These are phyloP conservation scores for Batkoa obscura DNA, from an alignment of 371 early-diverging fungal species.

Conservation along the genomic window DNA sequence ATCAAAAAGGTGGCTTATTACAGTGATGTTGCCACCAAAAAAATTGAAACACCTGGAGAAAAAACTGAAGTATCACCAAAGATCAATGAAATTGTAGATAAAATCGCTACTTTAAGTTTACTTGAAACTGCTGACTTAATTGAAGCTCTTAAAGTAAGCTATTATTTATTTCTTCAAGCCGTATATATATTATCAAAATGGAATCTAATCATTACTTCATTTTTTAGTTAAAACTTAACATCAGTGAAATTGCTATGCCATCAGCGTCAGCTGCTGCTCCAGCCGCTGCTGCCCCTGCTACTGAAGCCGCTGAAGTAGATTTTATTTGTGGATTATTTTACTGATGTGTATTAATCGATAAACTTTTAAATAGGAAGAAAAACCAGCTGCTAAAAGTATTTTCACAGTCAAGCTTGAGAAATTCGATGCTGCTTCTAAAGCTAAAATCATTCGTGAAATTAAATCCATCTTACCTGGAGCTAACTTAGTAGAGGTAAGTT, in stretches of 20 bases:
- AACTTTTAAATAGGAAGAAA: conserved; percentile 31
- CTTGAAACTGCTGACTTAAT: conserved; percentile 83
- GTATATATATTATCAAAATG: too few relatives aligned
- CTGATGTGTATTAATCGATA: not conserved
- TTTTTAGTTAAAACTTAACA: conserved; percentile 63
- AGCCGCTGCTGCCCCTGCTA: conserved; percentile 28
- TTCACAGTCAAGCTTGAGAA: conserved; percentile 91
- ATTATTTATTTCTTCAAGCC: not conserved
- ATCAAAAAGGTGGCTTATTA: too few relatives aligned
- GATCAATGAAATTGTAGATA: conserved; percentile 60
- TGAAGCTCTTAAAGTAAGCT: conserved; percentile 57
- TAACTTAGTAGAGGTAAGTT: conserved; percentile 69
- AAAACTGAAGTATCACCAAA: conserved; percentile 22
- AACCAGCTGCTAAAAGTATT: conserved; percentile 75
- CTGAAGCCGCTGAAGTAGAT: conserved; percentile 44
- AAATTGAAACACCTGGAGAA: not conserved
- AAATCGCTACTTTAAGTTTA: conserved; percentile 72
- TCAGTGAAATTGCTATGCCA: conserved; percentile 80
- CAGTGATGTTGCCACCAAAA: too few relatives aligned
- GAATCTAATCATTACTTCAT: not conserved
- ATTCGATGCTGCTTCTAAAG: conserved; percentile 86
- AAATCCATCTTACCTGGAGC: conserved; percentile 80
- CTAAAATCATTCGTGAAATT: conserved; percentile 95
- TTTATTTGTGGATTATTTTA: conserved; percentile 18
- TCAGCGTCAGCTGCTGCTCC: conserved; percentile 43